phyloP scores from a whole-genome alignment of 2,329 filamentous ascomycete genomes.

The Ambrosiella cleistominuta region DNA sequence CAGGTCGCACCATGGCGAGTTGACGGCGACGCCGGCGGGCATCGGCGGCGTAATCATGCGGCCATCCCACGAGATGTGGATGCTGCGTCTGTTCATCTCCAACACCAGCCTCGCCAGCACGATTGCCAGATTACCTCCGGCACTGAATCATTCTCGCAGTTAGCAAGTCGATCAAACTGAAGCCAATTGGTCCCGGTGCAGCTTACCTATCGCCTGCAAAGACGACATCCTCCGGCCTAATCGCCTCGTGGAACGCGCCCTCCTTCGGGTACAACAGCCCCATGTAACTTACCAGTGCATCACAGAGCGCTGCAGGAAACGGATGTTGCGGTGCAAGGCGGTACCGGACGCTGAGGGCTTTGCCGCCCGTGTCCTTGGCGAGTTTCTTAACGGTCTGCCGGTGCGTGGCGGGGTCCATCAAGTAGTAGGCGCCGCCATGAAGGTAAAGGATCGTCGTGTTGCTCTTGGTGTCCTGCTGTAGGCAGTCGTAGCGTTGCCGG shows the following conservation, averaged over 20 bases:
- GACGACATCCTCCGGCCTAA: constrained; percentile 48
- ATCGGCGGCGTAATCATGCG: constrained; percentile 39
- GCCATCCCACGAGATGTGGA: constrained; percentile 43
- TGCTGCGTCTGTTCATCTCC: constrained; percentile 33
- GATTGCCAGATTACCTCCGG: constrained; percentile 54
- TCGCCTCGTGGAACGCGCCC: constrained; percentile 46
- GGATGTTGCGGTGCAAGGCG: constrained; percentile 56
- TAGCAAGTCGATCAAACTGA: no score
- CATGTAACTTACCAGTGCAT: constrained; percentile 56
- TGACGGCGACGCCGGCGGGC: constrained; percentile 45
- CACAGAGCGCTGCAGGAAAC: constrained; percentile 58
- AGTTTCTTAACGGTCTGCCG: constrained; percentile 40
- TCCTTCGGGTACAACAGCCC: constrained; percentile 54
- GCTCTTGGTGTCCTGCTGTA: constrained; percentile 50
- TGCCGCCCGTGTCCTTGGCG: constrained; percentile 47
- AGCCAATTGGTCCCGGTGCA: neutral
- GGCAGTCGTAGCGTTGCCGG: constrained; percentile 41
- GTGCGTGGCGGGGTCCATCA: constrained; percentile 53
- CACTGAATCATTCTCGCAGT: constrained; percentile 24
- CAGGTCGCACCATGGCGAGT: constrained; percentile 57
- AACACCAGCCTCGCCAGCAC: constrained; percentile 52
- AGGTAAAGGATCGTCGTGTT: constrained; percentile 53
- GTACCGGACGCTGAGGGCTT: constrained; percentile 57
- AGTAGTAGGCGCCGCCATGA: constrained; percentile 58
- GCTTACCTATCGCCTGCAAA: constrained; percentile 49